Evolutionary conservation across 73 alveolate species (phyloP), one percentile per base, ranked within the genome.

Genomic region (Urostyla sp.): DNA sequence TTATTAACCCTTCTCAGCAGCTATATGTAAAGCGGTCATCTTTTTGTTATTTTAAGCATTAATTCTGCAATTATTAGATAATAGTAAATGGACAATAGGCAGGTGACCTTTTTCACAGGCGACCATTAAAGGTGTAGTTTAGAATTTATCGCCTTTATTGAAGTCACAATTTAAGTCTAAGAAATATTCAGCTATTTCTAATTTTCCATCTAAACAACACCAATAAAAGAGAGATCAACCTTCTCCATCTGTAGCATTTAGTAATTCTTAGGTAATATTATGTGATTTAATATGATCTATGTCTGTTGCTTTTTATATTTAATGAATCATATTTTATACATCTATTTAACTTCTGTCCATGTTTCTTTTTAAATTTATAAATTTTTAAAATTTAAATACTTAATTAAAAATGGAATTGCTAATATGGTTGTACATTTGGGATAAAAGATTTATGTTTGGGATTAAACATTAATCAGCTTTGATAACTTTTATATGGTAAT

Each of bases 141-240:
- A 43, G 6, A 43, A 38, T 60, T 63, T 5, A 32, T 50, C 75
- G 4, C 49, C 26, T 34, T 38, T 24, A 23, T 52, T 37, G 13
- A n/a, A 53, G 31, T 52, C 75, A 35, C 59, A 52, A n/a, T 16
- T 35, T 31, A 52, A 18, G 31, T 49, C 67, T 27, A 74, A 43
- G 75, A 74, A 53, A 18, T 44, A 38, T 24, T 74, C 86, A 21
- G 86, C 86, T 4, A 74, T 74, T 74, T 74, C 86, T 36, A 74
- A 32, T 32, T 61, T 57, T 1, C 86, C 86, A 27, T 74, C 74
- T 21, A 31, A 31, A 34, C 86, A 74, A 6, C 77, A 75, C 86
- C 86, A 74, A 49, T 16, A 74, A 30, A 74, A 74, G 1, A 61
- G 75, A 56, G 86, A 31, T 27, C 40, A 31, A 6, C 38, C 30